Conservation (phyloP, 2,329 filamentous ascomycete genomes). For the Pyricularia pennisetigena region DNA sequence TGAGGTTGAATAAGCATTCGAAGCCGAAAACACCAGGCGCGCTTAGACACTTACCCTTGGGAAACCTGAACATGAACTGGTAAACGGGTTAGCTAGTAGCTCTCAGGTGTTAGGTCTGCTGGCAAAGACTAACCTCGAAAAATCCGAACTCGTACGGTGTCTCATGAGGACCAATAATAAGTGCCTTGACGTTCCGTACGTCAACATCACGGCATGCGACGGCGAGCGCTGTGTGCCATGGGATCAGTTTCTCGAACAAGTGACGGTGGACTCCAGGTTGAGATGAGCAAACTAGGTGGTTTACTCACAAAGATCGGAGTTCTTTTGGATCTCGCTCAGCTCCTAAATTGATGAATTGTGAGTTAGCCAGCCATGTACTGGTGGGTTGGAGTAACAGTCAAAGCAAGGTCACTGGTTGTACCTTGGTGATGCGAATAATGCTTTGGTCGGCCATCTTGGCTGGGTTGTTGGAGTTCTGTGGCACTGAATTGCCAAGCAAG, state of each 20-base stretch:
- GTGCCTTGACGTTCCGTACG: conserved; percentile 74
- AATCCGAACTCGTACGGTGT: conserved; percentile 97
- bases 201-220: conserved; percentile 83
- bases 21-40: not conserved
- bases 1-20: not conserved
- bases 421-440: conserved; percentile 79
- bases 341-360: conserved; percentile 42
- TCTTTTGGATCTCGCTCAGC: conserved; percentile 75
- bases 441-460: conserved; percentile 68
- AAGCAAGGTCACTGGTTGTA: conserved; percentile 28
- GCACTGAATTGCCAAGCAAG: not conserved
- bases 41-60: conserved; percentile 46
- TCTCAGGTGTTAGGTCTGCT: not conserved
- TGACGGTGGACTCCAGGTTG: not conserved
- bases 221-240: conserved; percentile 54
- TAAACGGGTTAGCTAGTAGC: not conserved
- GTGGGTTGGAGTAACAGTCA: not conserved
- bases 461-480: not conserved
- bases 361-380: not conserved
- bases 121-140: conserved; percentile 60
- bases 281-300: not conserved
- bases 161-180: conserved; percentile 88
- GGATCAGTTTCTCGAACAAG: not conserved
- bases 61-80: conserved; percentile 69
- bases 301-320: conserved; percentile 67